Percentiles rank a stretch among this genome's conserved stretches.
Evolutionary conservation across 495 filamentous ascomycete genomes (phyloP).

Genomic region (Neurospora sp.): DNA sequence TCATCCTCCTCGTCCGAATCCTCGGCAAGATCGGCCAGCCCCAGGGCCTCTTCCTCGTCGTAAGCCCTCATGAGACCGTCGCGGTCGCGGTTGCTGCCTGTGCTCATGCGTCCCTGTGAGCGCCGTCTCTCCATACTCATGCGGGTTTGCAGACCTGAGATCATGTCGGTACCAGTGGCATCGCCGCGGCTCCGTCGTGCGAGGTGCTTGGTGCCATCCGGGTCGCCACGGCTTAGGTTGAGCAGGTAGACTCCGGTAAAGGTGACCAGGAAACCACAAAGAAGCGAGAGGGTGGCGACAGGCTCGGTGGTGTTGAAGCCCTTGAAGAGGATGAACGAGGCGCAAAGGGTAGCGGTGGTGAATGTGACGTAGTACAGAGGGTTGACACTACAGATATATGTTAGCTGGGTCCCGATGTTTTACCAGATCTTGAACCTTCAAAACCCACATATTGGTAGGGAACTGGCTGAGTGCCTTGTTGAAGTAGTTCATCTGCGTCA

Average conservation of each 20-base stretch:
- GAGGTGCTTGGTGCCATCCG: slow-evolving; percentile 61
- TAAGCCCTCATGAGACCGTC: slow-evolving; percentile 77
- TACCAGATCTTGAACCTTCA: not conserved
- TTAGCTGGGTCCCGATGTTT: slow-evolving; percentile 27
- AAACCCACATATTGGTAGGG: slow-evolving; percentile 77
- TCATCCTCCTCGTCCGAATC: slow-evolving; percentile 48
- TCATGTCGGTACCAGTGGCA: slow-evolving; percentile 79
- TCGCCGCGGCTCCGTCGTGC: slow-evolving; percentile 56
- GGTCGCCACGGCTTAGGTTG: slow-evolving; percentile 85
- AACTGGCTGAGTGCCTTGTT: slow-evolving; percentile 98
- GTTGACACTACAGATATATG: slow-evolving; percentile 63
- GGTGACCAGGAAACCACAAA: slow-evolving; percentile 91
- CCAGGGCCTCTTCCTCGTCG: slow-evolving; percentile 62
- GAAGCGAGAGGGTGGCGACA: slow-evolving; percentile 81
- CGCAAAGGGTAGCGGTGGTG: slow-evolving; percentile 86
- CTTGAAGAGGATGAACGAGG: slow-evolving; percentile 93
- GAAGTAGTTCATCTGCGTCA: slow-evolving; percentile 99
- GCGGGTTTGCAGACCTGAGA: slow-evolving; percentile 80
- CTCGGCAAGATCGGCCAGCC: slow-evolving; percentile 53
- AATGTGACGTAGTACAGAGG: slow-evolving; percentile 99
- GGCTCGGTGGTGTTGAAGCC: slow-evolving; percentile 95
- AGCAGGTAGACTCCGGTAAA: slow-evolving; percentile 96
- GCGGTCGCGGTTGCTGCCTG: slow-evolving; percentile 55
- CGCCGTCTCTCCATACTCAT: slow-evolving; percentile 85
- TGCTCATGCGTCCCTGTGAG: slow-evolving; percentile 40